These are phyloP conservation scores for Syncephalastrum contaminatum DNA, from an alignment of 371 early-diverging fungal species.

Conservation along the genomic window DNA sequence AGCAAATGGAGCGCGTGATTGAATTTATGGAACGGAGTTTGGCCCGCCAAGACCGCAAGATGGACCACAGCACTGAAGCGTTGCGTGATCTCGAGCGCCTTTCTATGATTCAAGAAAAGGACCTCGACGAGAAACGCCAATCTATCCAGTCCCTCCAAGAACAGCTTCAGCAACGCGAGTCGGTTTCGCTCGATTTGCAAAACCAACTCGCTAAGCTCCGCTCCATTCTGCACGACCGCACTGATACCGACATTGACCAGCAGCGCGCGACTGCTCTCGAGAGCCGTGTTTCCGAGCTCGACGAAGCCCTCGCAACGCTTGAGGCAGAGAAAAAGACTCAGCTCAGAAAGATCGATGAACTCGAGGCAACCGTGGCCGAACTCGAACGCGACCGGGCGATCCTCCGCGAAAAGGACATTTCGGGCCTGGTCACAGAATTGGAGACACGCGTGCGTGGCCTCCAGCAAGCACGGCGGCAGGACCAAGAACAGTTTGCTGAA, in stretches of 20 bases:
- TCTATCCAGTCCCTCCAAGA: conserved; percentile 16
- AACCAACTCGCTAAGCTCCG: conserved; percentile 5
- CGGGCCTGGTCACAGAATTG: conserved; percentile 3
- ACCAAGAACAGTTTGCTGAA: conserved; percentile 4
- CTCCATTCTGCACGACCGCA: conserved; percentile 5
- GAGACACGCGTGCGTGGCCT: conserved; percentile 8
- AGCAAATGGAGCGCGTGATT: conserved; percentile 28
- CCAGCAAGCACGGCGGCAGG: conserved; percentile 6
- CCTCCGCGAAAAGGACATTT: conserved; percentile 6
- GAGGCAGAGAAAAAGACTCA: conserved; percentile 4
- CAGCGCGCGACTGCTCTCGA: conserved; percentile 19
- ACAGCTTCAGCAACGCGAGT: conserved; percentile 3
- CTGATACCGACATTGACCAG: conserved; percentile 6
- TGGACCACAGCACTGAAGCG: conserved; percentile 22
- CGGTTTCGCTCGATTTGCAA: conserved; percentile 2
- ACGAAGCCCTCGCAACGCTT: conserved; percentile 11
- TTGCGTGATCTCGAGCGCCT: conserved; percentile 28
- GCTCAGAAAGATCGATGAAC: background rate
- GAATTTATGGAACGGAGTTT: conserved; percentile 29
- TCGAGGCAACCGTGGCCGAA: too few species aligned
- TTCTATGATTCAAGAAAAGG: conserved; percentile 19
- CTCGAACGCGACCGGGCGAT: too few species aligned
- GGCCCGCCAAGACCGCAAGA: conserved; percentile 28
- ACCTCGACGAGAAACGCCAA: conserved; percentile 24
- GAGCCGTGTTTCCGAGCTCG: conserved; percentile 25